A percentile compares a stretch with the other conserved stretches of the same genome.
Conservation (phyloP, 345 rosid species). For the Excoecaria cochinchinensis region DNA sequence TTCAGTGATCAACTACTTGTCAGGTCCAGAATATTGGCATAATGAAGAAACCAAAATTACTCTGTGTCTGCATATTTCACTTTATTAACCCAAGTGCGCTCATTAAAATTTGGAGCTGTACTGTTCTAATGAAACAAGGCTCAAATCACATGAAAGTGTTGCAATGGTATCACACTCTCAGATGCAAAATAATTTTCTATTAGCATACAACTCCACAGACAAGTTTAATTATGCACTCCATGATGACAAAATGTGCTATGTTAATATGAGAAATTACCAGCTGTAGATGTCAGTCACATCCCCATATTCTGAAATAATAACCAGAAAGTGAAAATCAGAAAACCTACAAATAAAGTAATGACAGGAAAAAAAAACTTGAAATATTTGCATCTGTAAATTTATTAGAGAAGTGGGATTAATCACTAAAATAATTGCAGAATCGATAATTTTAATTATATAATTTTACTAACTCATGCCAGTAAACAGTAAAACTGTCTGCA, state of each 20-base stretch:
- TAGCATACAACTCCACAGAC: background rate
- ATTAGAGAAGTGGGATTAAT: background rate
- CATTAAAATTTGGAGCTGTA: background rate
- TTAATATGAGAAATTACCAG: slow-evolving; percentile 54
- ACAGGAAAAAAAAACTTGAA: background rate
- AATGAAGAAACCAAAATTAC: background rate
- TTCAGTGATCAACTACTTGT: background rate
- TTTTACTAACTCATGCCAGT: background rate
- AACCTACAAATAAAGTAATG: slow-evolving; percentile 11
- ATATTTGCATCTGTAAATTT: background rate
- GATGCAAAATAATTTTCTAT: background rate
- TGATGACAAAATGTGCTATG: background rate
- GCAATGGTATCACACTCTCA: background rate
- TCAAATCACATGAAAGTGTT: slow-evolving; percentile 2
- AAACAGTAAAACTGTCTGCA: background rate
- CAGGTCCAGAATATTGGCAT: background rate
- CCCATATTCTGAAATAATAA: slow-evolving; percentile 72
- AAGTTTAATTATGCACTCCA: background rate
- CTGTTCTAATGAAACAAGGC: background rate
- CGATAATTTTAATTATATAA: background rate
- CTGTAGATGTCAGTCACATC: slow-evolving; percentile 92
- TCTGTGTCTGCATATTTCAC: background rate
- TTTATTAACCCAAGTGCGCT: background rate
- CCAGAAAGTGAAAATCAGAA: slow-evolving; percentile 9
- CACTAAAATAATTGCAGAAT: background rate